Evolutionary conservation across 345 rosid species (phyloP), one percentile per base, ranked within the genome.

Genomic region (Citrus medica): DNA sequence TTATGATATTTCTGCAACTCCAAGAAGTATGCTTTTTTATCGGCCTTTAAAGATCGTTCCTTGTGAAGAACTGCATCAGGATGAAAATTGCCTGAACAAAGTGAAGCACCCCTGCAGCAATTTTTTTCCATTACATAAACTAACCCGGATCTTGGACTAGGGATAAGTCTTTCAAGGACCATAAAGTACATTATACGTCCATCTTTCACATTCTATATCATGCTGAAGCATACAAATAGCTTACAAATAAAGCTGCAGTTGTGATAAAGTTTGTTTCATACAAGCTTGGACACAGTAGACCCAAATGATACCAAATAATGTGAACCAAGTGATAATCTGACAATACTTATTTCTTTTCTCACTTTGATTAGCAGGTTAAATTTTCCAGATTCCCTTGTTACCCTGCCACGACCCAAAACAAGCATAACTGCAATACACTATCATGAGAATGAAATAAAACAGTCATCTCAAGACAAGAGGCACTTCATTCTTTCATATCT

Each of bases 1-100:
- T 81, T 67, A 75, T 94, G 98, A 80, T 96, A 96, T 59, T 88
- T 88, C 82, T 87, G 91, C 78, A 96, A 83, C 69, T 92, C 87
- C 25, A 77, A 81, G 82, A 90, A 88, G 83, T 92, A 86, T 70
- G 78, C 84, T 76, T 79, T 87, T 79, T 90, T 92, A 66, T 67
- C 85, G 58, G 69, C 84, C 89, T 86, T 94, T 72, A 90, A 78
- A 73, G 76, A 28, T 69, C 75, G 82, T 79, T 94, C 98, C 64
- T 62, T 86, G 59, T 64, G 84, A 75, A 89, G 81, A 68, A 94
- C 80, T 58, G 83, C 86, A 90, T 96, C 99, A 76, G 98, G 99
- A 76, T 96, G 99, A 79, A 87, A 88, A 82, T 84, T 79, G 51
- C 98, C 89, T 69, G 91, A 91, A 82, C 91, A 90, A 80, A 96